Evolutionary conservation across 1,284 basidiomycete genomes (phyloP), one percentile per base, ranked within the genome.

Genomic region (Trichosporon ovoides): DNA sequence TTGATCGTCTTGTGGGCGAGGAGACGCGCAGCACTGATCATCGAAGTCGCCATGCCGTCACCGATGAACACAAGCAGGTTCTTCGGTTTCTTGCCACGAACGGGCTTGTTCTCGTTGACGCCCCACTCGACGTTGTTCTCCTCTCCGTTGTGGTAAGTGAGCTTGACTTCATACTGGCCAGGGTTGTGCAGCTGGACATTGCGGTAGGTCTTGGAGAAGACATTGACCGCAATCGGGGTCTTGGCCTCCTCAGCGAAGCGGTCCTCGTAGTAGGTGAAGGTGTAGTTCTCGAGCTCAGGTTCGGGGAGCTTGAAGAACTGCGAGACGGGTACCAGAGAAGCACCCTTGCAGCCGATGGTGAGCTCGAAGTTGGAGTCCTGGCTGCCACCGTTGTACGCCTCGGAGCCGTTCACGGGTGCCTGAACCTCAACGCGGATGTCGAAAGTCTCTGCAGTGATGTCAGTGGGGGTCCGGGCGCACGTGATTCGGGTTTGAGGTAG

Each of bases 1-100:
- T 79, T 79, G 71, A 80, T 68, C 6, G 68, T 73, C 71, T 79
- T 80, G 73, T 80, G 78, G 9, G 73, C 78, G 36, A 80, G 67
- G 38, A 79, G 65, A 38, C 78, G 73, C 1, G 78, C 78, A 34
- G 78, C 71, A 10, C 68, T 67, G 52, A 75, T 65, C 67, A 74
- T 72, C 14, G 70, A 71, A 19, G 64, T 60, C 38, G 72, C 72
- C 73, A 77, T 76, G 56, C 75, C 74, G 53, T 76, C 76, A 31
- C 71, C 74, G 38, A 79, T 66, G 56, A 79, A 78, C 59, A 78
- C 65, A 60, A 79, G 74, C 31, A 78, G 67, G 62, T 77, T 78
- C 66, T 77, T 78, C 57, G 76, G 76, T 63, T 69, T 71, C 38
- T 63, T 62, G 52, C 62, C 61, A 18, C 16, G 18, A 10, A 75